Evolutionary conservation across 768 basidiomycete genomes (phyloP).

Genomic region (Fomitopsis serialis): DNA sequence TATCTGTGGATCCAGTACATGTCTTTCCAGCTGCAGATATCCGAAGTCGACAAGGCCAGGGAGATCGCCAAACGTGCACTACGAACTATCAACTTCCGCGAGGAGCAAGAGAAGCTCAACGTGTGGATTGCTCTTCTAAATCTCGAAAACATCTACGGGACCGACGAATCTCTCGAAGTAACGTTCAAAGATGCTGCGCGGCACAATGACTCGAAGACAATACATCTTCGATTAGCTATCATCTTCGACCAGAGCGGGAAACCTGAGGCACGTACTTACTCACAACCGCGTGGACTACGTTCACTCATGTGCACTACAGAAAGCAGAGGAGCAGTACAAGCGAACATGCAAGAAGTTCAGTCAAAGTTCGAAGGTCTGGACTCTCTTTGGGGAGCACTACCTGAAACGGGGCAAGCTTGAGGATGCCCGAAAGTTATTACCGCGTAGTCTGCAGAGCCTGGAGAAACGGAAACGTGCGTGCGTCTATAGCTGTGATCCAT

Average conservation of each 20-base stretch:
- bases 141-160: slow-evolving; percentile 90
- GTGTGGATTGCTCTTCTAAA: slow-evolving; percentile 97
- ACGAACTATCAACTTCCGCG: slow-evolving; percentile 86
- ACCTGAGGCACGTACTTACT: slow-evolving; percentile 47
- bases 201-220: slow-evolving; percentile 88
- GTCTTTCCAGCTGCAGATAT: slow-evolving; percentile 97
- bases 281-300: background rate
- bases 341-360: slow-evolving; percentile 92
- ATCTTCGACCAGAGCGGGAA: slow-evolving; percentile 86
- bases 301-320: slow-evolving; percentile 38
- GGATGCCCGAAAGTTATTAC: slow-evolving; percentile 78
- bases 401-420: slow-evolving; percentile 69
- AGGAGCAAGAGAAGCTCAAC: slow-evolving; percentile 94
- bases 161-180: slow-evolving; percentile 70
- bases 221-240: slow-evolving; percentile 78
- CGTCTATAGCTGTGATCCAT: too few species aligned
- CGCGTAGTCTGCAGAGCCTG: slow-evolving; percentile 83
- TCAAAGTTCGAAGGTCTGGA: slow-evolving; percentile 92
- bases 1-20: slow-evolving; percentile 99
- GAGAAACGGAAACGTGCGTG: slow-evolving; percentile 90
- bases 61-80: slow-evolving; percentile 83
- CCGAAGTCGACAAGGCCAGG: slow-evolving; percentile 92
- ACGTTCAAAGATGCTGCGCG: slow-evolving; percentile 87
- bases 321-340: slow-evolving; percentile 90
- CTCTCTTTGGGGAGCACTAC: slow-evolving; percentile 79